Base-by-base conservation (phyloP, 1,284 basidiomycete genomes). In the Hypsizygus ulmarius region DNA sequence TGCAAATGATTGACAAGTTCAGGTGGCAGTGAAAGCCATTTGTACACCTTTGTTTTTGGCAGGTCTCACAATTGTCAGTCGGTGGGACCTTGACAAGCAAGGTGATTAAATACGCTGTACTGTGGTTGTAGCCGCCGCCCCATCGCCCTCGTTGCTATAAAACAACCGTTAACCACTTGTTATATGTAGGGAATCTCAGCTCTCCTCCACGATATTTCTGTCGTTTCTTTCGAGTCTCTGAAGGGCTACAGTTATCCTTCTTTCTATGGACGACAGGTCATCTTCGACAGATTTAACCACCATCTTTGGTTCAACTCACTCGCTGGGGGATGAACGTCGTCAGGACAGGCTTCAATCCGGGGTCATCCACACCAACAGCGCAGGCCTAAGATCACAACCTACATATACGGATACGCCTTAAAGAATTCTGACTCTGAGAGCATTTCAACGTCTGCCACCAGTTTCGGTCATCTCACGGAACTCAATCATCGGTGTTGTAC, bases 401-500 rank as follows among this genome's bases (percentile, higher is more conserved):
- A n/a, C n/a, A n/a, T n/a, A n/a, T n/a, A n/a, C 29, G 47, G 50
- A 54, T 56, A 48, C 36, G 49, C n/a, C 15, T 35, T 30, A 10
- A 43, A 6, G 16, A 19, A 15, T 19, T n/a, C n/a, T n/a, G n/a
- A 10, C 30, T 9, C 7, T 29, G 15, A n/a, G 15, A 12, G 27
- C 28, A 36, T 25, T 32, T 14, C 11, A 14, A 25, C 9, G 28
- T 25, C 3, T 10, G 27, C 32, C 27, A 16, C 11, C 29, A 68
- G 66, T 16, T 67, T 70, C 42, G 59, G 65, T 1, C 58, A 52
- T 7, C 64, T 66, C 34, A 69, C 67, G 11, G 65, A 61, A 19
- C 68, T n/a, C 66, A 11, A 65, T 70, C 36, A 61, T 69, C n/a
- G 68, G 64, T 10, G 63, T 70, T 18, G 57, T 64, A 10, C 39